Conservation (phyloP, 2,329 filamentous ascomycete genomes). For the Xylaria sp. region DNA sequence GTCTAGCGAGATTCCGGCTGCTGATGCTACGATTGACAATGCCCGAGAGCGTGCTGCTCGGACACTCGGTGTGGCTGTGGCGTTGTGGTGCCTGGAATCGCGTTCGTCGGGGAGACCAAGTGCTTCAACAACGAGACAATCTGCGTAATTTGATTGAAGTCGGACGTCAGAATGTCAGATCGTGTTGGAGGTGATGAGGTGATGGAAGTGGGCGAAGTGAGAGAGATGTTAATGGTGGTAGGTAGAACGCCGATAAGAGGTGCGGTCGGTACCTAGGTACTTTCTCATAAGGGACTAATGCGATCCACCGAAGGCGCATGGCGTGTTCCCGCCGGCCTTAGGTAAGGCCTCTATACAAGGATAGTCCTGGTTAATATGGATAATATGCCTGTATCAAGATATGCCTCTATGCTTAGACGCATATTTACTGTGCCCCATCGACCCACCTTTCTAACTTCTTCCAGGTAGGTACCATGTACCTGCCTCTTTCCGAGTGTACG, state of each 20-base stretch:
- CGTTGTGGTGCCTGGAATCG: background rate
- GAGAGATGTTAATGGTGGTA: background rate
- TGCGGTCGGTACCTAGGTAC: too few relatives aligned
- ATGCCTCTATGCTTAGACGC: too few relatives aligned
- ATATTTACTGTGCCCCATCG: too few relatives aligned
- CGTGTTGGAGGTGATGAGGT: conserved; percentile 8
- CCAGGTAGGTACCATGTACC: too few relatives aligned
- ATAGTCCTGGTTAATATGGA: too few relatives aligned
- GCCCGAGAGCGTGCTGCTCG: background rate
- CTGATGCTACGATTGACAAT: background rate
- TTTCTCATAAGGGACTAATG: too few relatives aligned
- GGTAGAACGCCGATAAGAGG: background rate
- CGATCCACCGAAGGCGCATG: too few relatives aligned
- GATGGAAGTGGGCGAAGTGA: background rate
- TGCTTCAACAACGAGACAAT: background rate
- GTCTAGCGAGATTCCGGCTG: background rate
- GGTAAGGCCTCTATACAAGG: too few relatives aligned
- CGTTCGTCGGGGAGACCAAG: background rate
- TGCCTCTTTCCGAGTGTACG: too few relatives aligned
- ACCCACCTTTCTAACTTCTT: too few relatives aligned
- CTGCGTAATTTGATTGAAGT: background rate
- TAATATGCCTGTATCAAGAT: too few relatives aligned
- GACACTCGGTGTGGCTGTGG: background rate
- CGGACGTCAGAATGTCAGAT: conserved; percentile 2
- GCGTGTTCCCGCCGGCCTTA: too few relatives aligned